A percentile compares a stretch with the other conserved stretches of the same genome.
phyloP scores from a whole-genome alignment of 1,284 basidiomycete species.

The Pyrrhoderma noxium region DNA sequence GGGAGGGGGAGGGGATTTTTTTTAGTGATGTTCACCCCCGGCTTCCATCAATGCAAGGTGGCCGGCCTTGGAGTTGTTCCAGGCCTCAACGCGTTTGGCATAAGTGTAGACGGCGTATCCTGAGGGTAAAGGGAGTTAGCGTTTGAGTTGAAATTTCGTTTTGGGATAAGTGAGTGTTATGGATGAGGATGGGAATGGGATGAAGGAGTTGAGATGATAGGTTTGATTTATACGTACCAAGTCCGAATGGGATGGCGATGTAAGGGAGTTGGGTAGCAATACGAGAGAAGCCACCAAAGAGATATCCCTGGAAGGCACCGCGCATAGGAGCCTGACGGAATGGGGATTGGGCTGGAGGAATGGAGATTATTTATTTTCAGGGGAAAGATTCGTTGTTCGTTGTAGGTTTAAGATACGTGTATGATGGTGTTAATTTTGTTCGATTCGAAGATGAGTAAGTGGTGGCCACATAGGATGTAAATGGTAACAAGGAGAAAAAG shows the following conservation, averaged over 20 bases:
- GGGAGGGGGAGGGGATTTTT: too few species aligned
- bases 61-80: slow-evolving; percentile 75
- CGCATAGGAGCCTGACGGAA: slow-evolving; percentile 70
- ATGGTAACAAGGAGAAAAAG: too few species aligned
- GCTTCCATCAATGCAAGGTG: slow-evolving; percentile 43
- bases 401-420: too few species aligned
- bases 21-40: slow-evolving; percentile 12
- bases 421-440: neutral
- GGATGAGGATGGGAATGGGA: neutral
- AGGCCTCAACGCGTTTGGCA: slow-evolving; percentile 67
- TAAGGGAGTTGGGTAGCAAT: slow-evolving; percentile 71
- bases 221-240: slow-evolving; percentile 77
- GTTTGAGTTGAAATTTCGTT: neutral
- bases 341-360: slow-evolving; percentile 67
- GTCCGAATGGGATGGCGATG: slow-evolving; percentile 70
- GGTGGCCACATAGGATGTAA: too few species aligned
- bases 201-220: too few species aligned
- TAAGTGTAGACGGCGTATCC: slow-evolving; percentile 82
- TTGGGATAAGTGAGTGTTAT: too few species aligned
- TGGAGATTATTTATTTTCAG: neutral
- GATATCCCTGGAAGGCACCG: slow-evolving; percentile 64
- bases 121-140: slow-evolving; percentile 27
- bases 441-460: slow-evolving; percentile 6
- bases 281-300: slow-evolving; percentile 85
- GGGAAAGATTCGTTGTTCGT: neutral